phyloP scores from a whole-genome alignment of 2,329 filamentous ascomycete genomes.

The Colletotrichum chlorophyti region DNA sequence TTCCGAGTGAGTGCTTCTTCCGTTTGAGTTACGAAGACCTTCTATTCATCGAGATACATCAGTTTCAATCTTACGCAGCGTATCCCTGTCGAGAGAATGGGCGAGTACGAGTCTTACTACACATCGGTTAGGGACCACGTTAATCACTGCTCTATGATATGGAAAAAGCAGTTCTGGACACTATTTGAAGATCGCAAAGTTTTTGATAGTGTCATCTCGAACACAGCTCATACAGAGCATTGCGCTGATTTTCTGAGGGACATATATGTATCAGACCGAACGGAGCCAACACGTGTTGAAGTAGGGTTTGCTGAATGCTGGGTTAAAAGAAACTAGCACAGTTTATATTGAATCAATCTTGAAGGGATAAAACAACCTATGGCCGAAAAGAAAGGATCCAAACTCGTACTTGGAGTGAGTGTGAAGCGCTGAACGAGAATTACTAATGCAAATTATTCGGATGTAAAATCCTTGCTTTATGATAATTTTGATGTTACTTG shows the following conservation, averaged over 20 bases:
- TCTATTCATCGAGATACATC: neutral
- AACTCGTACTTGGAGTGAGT: too few species aligned
- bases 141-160: conserved; percentile 35
- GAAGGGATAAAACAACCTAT: too few species aligned
- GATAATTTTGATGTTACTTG: too few species aligned
- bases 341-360: too few species aligned
- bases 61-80: conserved; percentile 31
- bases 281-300: conserved; percentile 13
- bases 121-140: conserved; percentile 34
- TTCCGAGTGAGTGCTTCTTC: neutral
- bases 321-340: neutral
- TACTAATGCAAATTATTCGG: too few species aligned
- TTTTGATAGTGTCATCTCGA: conserved; percentile 32
- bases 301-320: conserved; percentile 13
- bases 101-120: conserved; percentile 31
- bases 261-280: conserved; percentile 5
- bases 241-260: conserved; percentile 31
- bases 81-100: conserved; percentile 31
- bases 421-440: too few species aligned
- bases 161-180: conserved; percentile 35
- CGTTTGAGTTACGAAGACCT: neutral
- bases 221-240: conserved; percentile 34
- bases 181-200: conserved; percentile 31
- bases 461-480: too few species aligned
- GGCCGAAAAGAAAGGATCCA: too few species aligned